Evolutionary conservation across 2,329 filamentous ascomycete genomes (phyloP).

Genomic region (Aspergillus neoniger): DNA sequence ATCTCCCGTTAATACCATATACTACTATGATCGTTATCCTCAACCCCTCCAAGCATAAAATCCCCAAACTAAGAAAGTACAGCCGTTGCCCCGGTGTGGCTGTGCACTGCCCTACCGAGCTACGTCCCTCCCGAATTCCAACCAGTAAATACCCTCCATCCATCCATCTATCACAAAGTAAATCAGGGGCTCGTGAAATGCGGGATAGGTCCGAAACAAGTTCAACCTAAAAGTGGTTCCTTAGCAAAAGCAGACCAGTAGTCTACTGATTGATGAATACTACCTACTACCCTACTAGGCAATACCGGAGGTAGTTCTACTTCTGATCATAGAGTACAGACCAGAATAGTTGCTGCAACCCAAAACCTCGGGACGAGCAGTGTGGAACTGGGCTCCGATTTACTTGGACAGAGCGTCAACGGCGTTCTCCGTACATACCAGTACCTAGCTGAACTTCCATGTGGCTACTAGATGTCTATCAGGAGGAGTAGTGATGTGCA

Average conservation of each 20-base stretch:
- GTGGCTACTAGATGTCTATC: too few species aligned
- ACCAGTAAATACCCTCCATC: neutral
- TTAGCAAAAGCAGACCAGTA: too few species aligned
- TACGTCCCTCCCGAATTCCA: neutral
- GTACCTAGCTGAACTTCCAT: too few species aligned
- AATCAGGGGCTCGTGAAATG: neutral
- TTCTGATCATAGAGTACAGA: neutral
- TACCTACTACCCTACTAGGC: too few species aligned
- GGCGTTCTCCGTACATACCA: too few species aligned
- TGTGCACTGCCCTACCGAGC: neutral
- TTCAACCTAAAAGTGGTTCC: neutral
- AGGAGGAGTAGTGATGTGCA: too few species aligned
- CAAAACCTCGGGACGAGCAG: neutral
- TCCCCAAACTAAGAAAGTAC: neutral
- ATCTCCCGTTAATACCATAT: too few species aligned
- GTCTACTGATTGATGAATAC: too few species aligned
- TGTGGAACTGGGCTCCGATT: neutral
- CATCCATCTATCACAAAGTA: neutral
- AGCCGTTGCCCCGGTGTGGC: neutral
- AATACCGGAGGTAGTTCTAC: neutral
- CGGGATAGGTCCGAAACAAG: neutral
- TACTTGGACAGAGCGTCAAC: too few species aligned
- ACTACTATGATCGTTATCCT: too few species aligned
- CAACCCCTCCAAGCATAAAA: neutral
- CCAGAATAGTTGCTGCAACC: neutral